A percentile compares a stretch with the other conserved stretches of the same genome.
phyloP scores from a whole-genome alignment of 2,329 filamentous ascomycete genomes.

The Aurifilum marmelostoma region DNA sequence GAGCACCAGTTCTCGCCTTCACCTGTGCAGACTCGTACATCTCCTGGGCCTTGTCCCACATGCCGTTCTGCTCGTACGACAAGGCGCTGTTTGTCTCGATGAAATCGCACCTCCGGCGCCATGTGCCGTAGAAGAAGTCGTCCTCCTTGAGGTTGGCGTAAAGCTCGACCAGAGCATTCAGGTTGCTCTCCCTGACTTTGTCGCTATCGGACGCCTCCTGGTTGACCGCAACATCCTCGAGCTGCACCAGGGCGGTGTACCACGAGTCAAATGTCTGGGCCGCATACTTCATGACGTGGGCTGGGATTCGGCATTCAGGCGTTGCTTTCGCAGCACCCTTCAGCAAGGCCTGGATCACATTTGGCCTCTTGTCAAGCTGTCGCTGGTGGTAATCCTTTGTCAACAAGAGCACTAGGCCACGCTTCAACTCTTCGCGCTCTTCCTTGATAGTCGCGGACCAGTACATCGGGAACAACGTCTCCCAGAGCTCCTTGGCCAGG shows the following conservation, averaged over 20 bases:
- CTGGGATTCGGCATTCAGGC: conserved; percentile 89
- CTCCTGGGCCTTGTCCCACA: conserved; percentile 98
- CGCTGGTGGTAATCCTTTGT: conserved; percentile 95
- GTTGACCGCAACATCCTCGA: conserved; percentile 85
- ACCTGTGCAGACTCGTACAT: conserved; percentile 97
- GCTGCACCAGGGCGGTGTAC: conserved; percentile 90
- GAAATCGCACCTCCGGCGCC: conserved; percentile 92
- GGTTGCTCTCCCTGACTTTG: conserved; percentile 86
- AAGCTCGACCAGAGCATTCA: conserved; percentile 92
- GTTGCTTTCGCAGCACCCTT: conserved; percentile 83
- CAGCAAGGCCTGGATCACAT: conserved; percentile 90
- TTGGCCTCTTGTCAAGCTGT: conserved; percentile 92
- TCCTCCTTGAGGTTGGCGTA: conserved; percentile 92
- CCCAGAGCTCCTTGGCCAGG: conserved; percentile 88
- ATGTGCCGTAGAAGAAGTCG: conserved; percentile 96
- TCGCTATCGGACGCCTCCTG: conserved; percentile 81
- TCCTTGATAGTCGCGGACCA: conserved; percentile 89
- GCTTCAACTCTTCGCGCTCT: conserved; percentile 86
- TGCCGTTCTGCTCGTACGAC: conserved; percentile 97
- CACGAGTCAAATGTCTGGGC: conserved; percentile 94
- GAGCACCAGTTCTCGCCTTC: conserved; percentile 92
- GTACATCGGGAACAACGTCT: conserved; percentile 86
- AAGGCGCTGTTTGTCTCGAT: conserved; percentile 96
- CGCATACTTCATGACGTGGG: conserved; percentile 93
- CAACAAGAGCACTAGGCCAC: conserved; percentile 84